Base-by-base conservation (phyloP, 768 basidiomycete species). In the Lyophyllum semitale region DNA sequence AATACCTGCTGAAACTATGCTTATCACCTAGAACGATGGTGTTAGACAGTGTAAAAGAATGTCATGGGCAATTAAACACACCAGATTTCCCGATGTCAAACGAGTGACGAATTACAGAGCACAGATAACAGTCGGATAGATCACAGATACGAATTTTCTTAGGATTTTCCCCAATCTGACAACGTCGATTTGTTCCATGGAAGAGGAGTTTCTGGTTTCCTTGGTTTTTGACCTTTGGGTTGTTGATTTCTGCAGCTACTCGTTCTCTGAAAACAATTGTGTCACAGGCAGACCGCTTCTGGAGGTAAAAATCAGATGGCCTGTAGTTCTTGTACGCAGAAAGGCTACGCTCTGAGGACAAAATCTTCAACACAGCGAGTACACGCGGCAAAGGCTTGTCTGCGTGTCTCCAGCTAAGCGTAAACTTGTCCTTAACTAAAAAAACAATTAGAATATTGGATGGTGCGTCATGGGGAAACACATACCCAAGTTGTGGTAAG, bases 101-200 rank as follows among this genome's bases (percentile, higher is more conserved):
- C 4, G 49, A 51, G 25, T 51, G 30, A 12, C 49, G 20, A 25
- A 51, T 40, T 12, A 51, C 26, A 27, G 33, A 40, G 40, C 49
- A 51, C 22, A 41, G 17, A 9, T 2, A 29, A 15, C 49, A 51
- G 3, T 40, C 20, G 7, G 37, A 12, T 3, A 51, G 25, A 11
- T 41, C 49, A 22, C 49, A 51, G 5, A 41, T 12, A 25, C 37
- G 37, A 40, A 40, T 5, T 27, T 27, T 5, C 2, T 26, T 3
- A 2, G 20, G 3, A 20, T 40, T 37, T 38, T 51, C 49, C 4
- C 20, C 49, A 35, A 51, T 15, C 40, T 20, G 13, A 40, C 49
- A 51, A 9, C 6, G 40, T 20, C 49, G 49, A 51, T 51, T 40
- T 2, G 49, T 51, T 38, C 49, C 49, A 18, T 51, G 49, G 40